A percentile compares a stretch with the other conserved stretches of the same genome.
These are phyloP conservation scores for Sideroxylon spinosum DNA, from an alignment of 179 eudicot genomes.

Conservation along the genomic window DNA sequence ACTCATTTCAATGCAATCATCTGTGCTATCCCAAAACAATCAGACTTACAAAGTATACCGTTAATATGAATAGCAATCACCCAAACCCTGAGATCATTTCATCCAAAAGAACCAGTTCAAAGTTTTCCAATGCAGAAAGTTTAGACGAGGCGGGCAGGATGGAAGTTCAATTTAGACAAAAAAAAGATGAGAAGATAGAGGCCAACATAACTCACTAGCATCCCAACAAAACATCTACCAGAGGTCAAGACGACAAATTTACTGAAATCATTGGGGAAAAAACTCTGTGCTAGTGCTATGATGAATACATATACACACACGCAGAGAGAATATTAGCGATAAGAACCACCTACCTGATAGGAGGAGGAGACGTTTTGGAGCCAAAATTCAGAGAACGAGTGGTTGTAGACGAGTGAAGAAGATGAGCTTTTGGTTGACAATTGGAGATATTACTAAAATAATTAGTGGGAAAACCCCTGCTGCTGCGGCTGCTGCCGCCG, in stretches of 20 bases:
- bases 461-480: not conserved
- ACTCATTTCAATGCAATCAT: not conserved
- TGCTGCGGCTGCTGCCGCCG: too few species aligned
- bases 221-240: not conserved
- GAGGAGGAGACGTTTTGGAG: conserved; percentile 2
- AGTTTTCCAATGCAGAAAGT: not conserved
- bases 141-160: not conserved
- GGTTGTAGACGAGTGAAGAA: not conserved
- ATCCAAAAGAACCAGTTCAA: not conserved
- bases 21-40: too few species aligned
- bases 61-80: not conserved
- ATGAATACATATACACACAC: not conserved
- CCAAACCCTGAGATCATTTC: not conserved
- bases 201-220: not conserved
- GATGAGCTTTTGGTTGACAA: not conserved
- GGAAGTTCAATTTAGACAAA: not conserved
- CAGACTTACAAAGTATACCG: not conserved
- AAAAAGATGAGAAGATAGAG: not conserved
- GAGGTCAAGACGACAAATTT: not conserved
- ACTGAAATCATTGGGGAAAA: not conserved
- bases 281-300: not conserved
- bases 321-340: not conserved
- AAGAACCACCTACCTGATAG: conserved; percentile 7
- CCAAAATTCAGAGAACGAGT: not conserved
- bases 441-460: not conserved